phyloP scores from a whole-genome alignment of 2,329 filamentous ascomycete genomes.

The Pyrenochaeta sp. region DNA sequence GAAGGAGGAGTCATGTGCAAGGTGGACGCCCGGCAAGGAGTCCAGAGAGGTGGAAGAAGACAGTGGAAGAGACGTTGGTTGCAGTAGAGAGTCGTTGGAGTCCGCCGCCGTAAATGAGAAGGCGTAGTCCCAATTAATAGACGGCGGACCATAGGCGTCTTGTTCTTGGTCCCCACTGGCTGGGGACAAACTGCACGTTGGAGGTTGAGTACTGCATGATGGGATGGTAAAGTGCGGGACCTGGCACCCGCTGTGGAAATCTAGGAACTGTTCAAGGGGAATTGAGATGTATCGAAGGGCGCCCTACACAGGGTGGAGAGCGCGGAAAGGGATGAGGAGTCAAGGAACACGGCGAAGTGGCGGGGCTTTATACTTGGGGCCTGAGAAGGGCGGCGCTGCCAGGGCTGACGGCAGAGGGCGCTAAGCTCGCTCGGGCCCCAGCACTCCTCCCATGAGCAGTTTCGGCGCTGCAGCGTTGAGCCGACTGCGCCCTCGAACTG shows the following conservation, averaged over 20 bases:
- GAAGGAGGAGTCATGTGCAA: conserved; percentile 26
- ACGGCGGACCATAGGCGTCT: conserved; percentile 33
- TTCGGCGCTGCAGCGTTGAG: background rate
- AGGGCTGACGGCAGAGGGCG: background rate
- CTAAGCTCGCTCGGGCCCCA: background rate
- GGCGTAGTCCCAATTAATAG: conserved; percentile 38
- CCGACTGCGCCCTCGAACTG: conserved; percentile 1
- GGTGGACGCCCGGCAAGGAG: conserved; percentile 22
- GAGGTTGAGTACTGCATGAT: conserved; percentile 36
- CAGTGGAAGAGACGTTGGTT: conserved; percentile 27
- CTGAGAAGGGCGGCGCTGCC: conserved; percentile 4
- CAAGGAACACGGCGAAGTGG: conserved; percentile 21
- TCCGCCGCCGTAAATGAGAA: conserved; percentile 35
- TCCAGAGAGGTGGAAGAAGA: conserved; percentile 32
- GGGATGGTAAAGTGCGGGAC: conserved; percentile 43
- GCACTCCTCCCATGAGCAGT: background rate
- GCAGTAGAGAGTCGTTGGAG: conserved; percentile 22
- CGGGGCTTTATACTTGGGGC: conserved; percentile 30
- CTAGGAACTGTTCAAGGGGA: conserved; percentile 46
- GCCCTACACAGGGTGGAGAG: conserved; percentile 47
- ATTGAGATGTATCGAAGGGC: conserved; percentile 42
- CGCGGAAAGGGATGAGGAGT: conserved; percentile 35
- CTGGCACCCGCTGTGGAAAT: conserved; percentile 45
- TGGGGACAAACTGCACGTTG: conserved; percentile 31
- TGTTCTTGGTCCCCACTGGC: conserved; percentile 23